Evolutionary conservation across 805 yeast species (phyloP).

Genomic region (Schwanniomyces sp.): DNA sequence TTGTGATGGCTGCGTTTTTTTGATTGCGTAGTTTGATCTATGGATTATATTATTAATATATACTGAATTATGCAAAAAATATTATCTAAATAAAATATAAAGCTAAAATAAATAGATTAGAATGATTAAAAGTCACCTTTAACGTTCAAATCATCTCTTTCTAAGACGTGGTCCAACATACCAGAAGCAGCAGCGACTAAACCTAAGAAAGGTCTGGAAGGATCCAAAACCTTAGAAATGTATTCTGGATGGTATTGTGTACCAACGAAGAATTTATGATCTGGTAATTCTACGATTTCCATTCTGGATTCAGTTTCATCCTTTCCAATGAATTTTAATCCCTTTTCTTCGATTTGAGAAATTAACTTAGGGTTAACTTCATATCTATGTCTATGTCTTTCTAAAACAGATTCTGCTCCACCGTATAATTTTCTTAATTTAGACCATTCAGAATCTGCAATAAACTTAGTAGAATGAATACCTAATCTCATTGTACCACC

Average conservation of each 20-base stretch:
- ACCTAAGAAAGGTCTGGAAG: slow-evolving; percentile 95
- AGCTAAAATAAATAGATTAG: neutral
- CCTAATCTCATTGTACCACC: slow-evolving; percentile 99
- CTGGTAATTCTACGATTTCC: slow-evolving; percentile 86
- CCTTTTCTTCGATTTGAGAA: slow-evolving; percentile 66
- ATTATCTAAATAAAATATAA: slow-evolving; percentile 3
- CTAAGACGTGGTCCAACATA: slow-evolving; percentile 64
- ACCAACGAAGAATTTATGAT: slow-evolving; percentile 89
- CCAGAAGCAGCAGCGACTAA: slow-evolving; percentile 94
- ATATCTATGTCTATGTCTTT: slow-evolving; percentile 98
- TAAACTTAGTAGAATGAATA: slow-evolving; percentile 84
- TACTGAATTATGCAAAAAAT: slow-evolving; percentile 1
- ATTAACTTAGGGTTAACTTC: slow-evolving; percentile 91
- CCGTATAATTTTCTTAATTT: slow-evolving; percentile 79
- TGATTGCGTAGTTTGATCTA: neutral
- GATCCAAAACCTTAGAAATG: slow-evolving; percentile 92
- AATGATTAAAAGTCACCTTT: slow-evolving; percentile 43
- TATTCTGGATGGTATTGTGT: slow-evolving; percentile 99
- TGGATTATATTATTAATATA: neutral
- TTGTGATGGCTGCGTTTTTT: too few relatives aligned
- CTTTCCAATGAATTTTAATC: slow-evolving; percentile 87
- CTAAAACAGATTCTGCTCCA: slow-evolving; percentile 63
- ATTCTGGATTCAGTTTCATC: slow-evolving; percentile 89
- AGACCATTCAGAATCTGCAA: slow-evolving; percentile 62
- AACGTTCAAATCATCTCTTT: slow-evolving; percentile 40